Evolutionary conservation across 139 green algal species (phyloP).

Genomic region (Bryopsis sp.): DNA sequence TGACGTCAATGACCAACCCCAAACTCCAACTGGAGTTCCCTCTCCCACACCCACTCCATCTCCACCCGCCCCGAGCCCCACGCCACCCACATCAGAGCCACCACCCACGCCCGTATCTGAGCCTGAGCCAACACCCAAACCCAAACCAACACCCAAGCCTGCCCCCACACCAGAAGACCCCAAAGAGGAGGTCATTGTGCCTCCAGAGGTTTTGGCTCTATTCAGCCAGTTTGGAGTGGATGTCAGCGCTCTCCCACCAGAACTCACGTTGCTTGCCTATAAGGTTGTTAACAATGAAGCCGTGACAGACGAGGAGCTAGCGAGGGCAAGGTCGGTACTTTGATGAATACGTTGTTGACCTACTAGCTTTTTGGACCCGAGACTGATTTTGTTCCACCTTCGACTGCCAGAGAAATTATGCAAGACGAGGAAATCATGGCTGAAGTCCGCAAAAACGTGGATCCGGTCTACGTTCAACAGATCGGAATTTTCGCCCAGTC

Average conservation of each 20-base stretch:
- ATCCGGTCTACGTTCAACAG: constrained; percentile 1
- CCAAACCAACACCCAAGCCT: background rate
- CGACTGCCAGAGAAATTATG: background rate
- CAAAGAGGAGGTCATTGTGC: background rate
- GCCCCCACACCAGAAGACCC: background rate
- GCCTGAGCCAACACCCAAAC: too few species aligned
- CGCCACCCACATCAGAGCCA: too few species aligned
- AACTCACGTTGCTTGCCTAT: constrained; percentile 12
- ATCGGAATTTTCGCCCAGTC: background rate
- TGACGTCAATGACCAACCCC: background rate
- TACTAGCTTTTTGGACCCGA: too few species aligned
- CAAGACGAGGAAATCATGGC: constrained; percentile 9
- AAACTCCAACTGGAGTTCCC: background rate
- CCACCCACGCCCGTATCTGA: too few species aligned
- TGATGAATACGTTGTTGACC: background rate
- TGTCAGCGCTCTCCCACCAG: constrained; percentile 5
- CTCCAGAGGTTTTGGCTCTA: constrained; percentile 8
- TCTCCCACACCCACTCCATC: background rate
- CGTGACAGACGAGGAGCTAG: constrained; percentile 13
- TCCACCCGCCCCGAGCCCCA: background rate
- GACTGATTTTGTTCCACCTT: too few species aligned
- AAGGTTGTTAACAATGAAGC: constrained; percentile 1
- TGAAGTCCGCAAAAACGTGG: background rate
- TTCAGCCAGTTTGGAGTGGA: constrained; percentile 2
- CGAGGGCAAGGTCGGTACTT: background rate